Conservation (phyloP, 2,329 filamentous ascomycete species). For the Coniosporium tulheliwenetii region DNA sequence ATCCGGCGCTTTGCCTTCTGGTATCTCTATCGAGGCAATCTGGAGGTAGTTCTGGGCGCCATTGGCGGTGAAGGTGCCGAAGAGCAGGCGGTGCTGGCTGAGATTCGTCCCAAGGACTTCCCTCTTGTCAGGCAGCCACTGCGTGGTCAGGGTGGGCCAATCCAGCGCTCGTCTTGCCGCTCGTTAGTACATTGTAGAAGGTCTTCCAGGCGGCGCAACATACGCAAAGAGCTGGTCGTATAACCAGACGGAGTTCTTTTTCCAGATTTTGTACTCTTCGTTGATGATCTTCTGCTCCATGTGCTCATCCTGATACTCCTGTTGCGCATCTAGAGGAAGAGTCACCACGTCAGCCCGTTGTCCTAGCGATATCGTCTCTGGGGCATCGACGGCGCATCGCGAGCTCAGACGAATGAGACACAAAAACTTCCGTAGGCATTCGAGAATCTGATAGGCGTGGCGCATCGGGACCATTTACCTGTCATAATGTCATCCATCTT, state of each 20-base stretch:
- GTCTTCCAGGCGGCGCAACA: slow-evolving; percentile 2
- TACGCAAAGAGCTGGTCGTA: slow-evolving; percentile 93
- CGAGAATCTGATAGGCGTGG: no score
- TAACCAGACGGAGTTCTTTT: slow-evolving; percentile 97
- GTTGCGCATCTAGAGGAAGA: slow-evolving; percentile 11
- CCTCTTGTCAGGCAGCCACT: slow-evolving; percentile 96
- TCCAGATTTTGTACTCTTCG: slow-evolving; percentile 99
- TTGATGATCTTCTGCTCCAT: slow-evolving; percentile 81
- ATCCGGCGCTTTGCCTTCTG: slow-evolving; percentile 58
- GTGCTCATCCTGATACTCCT: slow-evolving; percentile 55
- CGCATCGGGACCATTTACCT: no score
- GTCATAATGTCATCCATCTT: no score
- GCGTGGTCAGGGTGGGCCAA: slow-evolving; percentile 92
- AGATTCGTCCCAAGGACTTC: slow-evolving; percentile 76
- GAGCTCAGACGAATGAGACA: no score
- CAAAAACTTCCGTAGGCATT: no score
- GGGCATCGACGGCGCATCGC: no score
- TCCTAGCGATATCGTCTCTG: no score
- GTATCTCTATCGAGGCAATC: slow-evolving; percentile 86
- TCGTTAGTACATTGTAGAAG: slow-evolving; percentile 1
- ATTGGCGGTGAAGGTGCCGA: slow-evolving; percentile 88
- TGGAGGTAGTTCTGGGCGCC: slow-evolving; percentile 81
- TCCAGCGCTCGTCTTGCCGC: slow-evolving; percentile 63
- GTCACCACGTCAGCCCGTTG: no score
- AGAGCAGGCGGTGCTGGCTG: slow-evolving; percentile 72